These are phyloP conservation scores for Mycena sp. DNA, from an alignment of 1,284 basidiomycete genomes.

Conservation along the genomic window DNA sequence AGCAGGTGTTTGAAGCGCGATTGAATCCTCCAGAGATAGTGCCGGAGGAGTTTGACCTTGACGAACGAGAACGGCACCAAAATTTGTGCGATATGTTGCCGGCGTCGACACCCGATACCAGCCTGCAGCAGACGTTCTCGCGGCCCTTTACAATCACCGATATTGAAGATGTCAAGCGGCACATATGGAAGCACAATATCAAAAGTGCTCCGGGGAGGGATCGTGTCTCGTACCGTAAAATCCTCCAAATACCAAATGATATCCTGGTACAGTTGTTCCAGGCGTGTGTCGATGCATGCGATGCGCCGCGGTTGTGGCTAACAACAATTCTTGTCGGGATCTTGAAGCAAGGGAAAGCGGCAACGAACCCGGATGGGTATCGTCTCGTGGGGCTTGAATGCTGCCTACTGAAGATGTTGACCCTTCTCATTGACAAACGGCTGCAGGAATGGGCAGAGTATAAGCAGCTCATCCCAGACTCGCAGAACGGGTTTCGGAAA, in stretches of 20 bases:
- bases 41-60: slow-evolving; percentile 1
- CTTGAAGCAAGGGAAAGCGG: slow-evolving; percentile 19
- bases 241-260: slow-evolving; percentile 15
- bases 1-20: not conserved
- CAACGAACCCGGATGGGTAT: no score
- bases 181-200: slow-evolving; percentile 7
- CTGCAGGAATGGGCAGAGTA: slow-evolving; percentile 17
- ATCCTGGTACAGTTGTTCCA: not conserved
- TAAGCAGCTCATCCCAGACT: slow-evolving; percentile 20
- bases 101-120: not conserved
- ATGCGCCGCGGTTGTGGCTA: slow-evolving; percentile 35
- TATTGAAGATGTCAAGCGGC: slow-evolving; percentile 7
- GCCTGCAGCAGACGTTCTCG: not conserved
- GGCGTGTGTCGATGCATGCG: slow-evolving; percentile 29
- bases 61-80: not conserved
- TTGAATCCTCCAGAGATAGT: slow-evolving; percentile 7
- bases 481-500: slow-evolving; percentile 20
- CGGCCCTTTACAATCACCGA: slow-evolving; percentile 11
- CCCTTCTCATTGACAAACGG: slow-evolving; percentile 18
- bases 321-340: slow-evolving; percentile 21
- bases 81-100: not conserved
- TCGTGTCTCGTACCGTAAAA: slow-evolving; percentile 3
- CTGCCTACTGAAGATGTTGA: slow-evolving; percentile 22
- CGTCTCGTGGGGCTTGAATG: slow-evolving; percentile 20
- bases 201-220: slow-evolving; percentile 10